Base-by-base conservation (phyloP, 2,329 filamentous ascomycete species). In the Aspergillus oerlinghausenensis region DNA sequence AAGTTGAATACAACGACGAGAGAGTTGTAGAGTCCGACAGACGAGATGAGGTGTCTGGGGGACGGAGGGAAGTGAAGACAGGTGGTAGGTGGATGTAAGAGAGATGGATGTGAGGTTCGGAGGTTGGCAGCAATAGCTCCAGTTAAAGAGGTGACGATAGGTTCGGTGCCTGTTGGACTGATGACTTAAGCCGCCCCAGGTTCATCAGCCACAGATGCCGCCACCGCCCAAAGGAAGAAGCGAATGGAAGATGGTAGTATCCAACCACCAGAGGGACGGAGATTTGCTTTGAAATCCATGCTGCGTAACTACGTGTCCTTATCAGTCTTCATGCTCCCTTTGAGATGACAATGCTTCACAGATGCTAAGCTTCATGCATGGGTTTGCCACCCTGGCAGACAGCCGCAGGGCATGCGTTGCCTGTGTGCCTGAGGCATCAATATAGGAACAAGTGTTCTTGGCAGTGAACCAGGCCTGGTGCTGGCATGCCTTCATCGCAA, bases 91-190 rank as follows among this genome's bases (percentile, higher is more conserved):
- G 29, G 54, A 57, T 49, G 29, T 53, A 54, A 56, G 58, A 56
- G 54, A 59, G 51, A 58, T 55, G 63, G 50, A 63, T 63, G 65
- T 65, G 64, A 70, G 66, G 43, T 64, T 64, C 58, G 56, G 59
- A 62, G 59, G 62, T 63, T 63, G 65, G 62, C 56, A 67, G 65
- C 60, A 58, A 57, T 56, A 67, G 67, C 64, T 70, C 65, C 65
- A 64, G 65, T 70, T 70, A 67, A 70, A 67, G 69, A 62, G 47
- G 70, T 73, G 70, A 74, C 71, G 72, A 74, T 73, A 70, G 63
- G 55, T 55, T 55, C 59, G 57, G 50, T 57, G 57, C 52, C 53
- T 57, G 54, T 53, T 54, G 51, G 50, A 54, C 54, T 59, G 68
- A 65, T 71, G 68, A 71, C 63, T 61, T 71, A 72, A 70, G 67